Conservation (phyloP, 2,329 filamentous ascomycete genomes). For the Ophiocordyceps unilateralis region DNA sequence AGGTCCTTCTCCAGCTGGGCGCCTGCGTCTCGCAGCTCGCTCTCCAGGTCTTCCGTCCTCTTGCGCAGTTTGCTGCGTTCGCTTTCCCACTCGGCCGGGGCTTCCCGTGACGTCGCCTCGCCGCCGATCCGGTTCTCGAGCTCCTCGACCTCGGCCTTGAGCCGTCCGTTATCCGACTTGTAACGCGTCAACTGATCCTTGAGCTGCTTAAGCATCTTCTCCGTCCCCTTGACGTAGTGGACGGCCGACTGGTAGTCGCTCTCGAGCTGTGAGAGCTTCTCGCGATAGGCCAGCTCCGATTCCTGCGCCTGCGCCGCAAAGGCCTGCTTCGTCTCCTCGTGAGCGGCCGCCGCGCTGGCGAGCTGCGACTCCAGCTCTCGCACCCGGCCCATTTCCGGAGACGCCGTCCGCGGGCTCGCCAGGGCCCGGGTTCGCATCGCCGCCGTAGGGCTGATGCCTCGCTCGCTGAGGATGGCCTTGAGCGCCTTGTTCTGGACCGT, state of each 20-base stretch:
- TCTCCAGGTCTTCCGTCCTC: slow-evolving; percentile 53
- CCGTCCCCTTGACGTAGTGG: slow-evolving; percentile 94
- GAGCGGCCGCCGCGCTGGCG: slow-evolving; percentile 54
- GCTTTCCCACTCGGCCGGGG: slow-evolving; percentile 56
- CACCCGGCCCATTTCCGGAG: slow-evolving; percentile 64
- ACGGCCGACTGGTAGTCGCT: slow-evolving; percentile 96
- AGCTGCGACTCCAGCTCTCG: slow-evolving; percentile 82
- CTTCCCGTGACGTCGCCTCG: too few species aligned
- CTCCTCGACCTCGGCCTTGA: slow-evolving; percentile 66
- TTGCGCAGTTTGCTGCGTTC: slow-evolving; percentile 52
- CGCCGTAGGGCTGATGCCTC: slow-evolving; percentile 65
- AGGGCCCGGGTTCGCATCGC: slow-evolving; percentile 54
- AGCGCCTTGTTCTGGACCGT: slow-evolving; percentile 83
- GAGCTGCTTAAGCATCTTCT: slow-evolving; percentile 98
- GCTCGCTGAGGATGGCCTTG: slow-evolving; percentile 80
- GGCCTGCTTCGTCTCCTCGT: slow-evolving; percentile 67
- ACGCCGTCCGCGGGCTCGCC: slow-evolving; percentile 52
- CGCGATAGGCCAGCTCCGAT: slow-evolving; percentile 75
- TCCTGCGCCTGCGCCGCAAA: slow-evolving; percentile 72
- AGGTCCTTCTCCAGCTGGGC: slow-evolving; percentile 57
- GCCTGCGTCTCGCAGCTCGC: slow-evolving; percentile 49
- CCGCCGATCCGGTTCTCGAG: slow-evolving; percentile 35
- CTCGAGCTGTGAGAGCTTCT: slow-evolving; percentile 85
- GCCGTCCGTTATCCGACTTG: slow-evolving; percentile 67
- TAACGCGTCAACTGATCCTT: slow-evolving; percentile 92